These are phyloP conservation scores for Hsuehochloa calcarea DNA, from an alignment of 176 grass and related monocot species.

Conservation along the genomic window DNA sequence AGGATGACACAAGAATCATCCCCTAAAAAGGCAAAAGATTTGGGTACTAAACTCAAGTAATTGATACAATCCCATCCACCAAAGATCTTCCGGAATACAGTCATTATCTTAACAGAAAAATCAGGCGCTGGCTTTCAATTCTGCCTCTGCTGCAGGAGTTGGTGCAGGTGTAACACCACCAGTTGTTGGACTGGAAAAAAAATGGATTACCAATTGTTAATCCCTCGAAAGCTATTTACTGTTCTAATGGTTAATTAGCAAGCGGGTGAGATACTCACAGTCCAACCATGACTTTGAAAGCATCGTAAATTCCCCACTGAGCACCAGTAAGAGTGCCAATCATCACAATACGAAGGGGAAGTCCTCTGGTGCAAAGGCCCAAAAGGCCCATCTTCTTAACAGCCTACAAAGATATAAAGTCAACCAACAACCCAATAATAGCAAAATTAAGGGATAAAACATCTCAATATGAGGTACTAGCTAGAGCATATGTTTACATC, in stretches of 20 bases:
- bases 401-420: constrained; percentile 44
- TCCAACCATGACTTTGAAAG: constrained; percentile 94
- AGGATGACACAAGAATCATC: constrained; percentile 56
- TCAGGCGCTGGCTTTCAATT: constrained; percentile 53
- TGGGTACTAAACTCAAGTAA: constrained; percentile 29
- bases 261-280: constrained; percentile 62
- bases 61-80: constrained; percentile 33
- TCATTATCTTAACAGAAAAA: constrained; percentile 30
- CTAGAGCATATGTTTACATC: constrained; percentile 60
- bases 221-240: neutral
- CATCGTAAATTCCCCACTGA: constrained; percentile 97
- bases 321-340: constrained; percentile 89
- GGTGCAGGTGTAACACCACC: constrained; percentile 70
- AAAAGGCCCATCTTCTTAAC: constrained; percentile 76
- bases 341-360: constrained; percentile 97
- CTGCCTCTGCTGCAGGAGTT: constrained; percentile 26
- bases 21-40: constrained; percentile 52
- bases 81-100: constrained; percentile 28
- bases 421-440: constrained; percentile 1
- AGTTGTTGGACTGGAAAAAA: constrained; percentile 71
- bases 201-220: constrained; percentile 20
- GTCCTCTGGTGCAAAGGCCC: constrained; percentile 90
- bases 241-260: neutral
- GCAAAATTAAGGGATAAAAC: neutral
- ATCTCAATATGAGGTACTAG: neutral